Conservation (phyloP, 2,329 filamentous ascomycete species). For the Fusarium odoratissimum region DNA sequence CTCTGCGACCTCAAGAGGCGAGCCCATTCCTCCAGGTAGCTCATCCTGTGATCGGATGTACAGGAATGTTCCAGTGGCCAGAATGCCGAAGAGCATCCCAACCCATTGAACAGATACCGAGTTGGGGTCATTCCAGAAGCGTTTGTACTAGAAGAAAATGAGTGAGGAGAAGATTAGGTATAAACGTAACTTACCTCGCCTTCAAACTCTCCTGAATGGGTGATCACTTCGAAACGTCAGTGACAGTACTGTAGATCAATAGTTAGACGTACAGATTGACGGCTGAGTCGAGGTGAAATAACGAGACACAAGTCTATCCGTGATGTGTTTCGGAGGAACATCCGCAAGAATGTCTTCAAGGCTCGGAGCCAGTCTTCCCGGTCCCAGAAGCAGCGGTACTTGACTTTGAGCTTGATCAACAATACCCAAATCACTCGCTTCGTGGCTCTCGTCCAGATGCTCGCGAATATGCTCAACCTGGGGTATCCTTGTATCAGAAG, state of each 20-base stretch:
- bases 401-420: slow-evolving; percentile 4
- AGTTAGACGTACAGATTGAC: slow-evolving; percentile 6
- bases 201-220: slow-evolving; percentile 33
- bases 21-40: slow-evolving; percentile 7
- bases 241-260: accelerated
- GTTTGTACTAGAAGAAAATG: slow-evolving; percentile 1
- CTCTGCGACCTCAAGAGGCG: slow-evolving; percentile 16
- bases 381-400: slow-evolving; percentile 26
- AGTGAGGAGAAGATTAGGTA: accelerated
- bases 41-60: slow-evolving; percentile 29
- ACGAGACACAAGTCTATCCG: slow-evolving; percentile 29
- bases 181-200: slow-evolving; percentile 6
- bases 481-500: accelerated
- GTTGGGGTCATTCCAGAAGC: slow-evolving; percentile 25
- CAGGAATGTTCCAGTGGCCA: slow-evolving; percentile 25
- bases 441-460: slow-evolving; percentile 12
- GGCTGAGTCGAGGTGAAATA: slow-evolving; percentile 34
- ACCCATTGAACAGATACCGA: slow-evolving; percentile 23
- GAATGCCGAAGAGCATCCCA: slow-evolving; percentile 26
- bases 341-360: slow-evolving; percentile 30
- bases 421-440: neutral
- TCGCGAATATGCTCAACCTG: slow-evolving; percentile 30
- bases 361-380: neutral
- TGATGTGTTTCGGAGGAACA: slow-evolving; percentile 19
- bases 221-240: slow-evolving; percentile 18